Base-by-base conservation (phyloP, 2,329 filamentous ascomycete species). In the Sclerotinia minor region DNA sequence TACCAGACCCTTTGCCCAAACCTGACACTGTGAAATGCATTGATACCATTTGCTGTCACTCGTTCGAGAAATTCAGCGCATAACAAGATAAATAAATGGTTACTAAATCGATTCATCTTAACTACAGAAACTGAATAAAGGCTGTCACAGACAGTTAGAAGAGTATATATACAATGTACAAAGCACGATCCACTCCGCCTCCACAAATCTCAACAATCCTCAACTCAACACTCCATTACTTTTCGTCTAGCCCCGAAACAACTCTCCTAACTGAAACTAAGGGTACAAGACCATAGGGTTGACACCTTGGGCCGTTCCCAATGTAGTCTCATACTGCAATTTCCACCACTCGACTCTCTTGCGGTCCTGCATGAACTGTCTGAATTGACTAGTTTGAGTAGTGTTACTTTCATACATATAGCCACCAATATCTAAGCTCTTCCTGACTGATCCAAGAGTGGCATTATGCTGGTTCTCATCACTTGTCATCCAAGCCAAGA, bases 361-460 rank as follows among this genome's bases (percentile, higher is more conserved):
- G 6, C 58, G 44, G 17, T 61, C 58, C 8, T 61, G 58, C 58
- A 61, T 61, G 6, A 50, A 61, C 15, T 61, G 58, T 50, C 58
- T 50, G 3, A 61, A 61, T 3, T 38, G 29, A 26, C 21, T 38
- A 5, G 45, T 61, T 2, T 61, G 58, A 9, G 45, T 61, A 3
- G 45, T 61, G 13, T 50, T 61, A 24, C 58, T 61, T 0, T 17
- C 24, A 2, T 49, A 49, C 24, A 49, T 3, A 2, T 3, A 19
- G 1, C 58, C 58, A 11, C 19, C 44, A 35, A 50, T 49, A 38
- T 61, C 58, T 8, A 61, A 61, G 24, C 58, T 61, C 26, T 61
- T 61, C 9, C 58, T 35, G 5, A 49, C 29, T 5, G 58, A 50
- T 50, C 58, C 58, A 5, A 7, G 6, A 24, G 45, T 50, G 9